A percentile compares a stretch with the other conserved stretches of the same genome.
Evolutionary conservation across 2,329 filamentous ascomycete species (phyloP).

Genomic region (Neofusicoccum umdonicola): DNA sequence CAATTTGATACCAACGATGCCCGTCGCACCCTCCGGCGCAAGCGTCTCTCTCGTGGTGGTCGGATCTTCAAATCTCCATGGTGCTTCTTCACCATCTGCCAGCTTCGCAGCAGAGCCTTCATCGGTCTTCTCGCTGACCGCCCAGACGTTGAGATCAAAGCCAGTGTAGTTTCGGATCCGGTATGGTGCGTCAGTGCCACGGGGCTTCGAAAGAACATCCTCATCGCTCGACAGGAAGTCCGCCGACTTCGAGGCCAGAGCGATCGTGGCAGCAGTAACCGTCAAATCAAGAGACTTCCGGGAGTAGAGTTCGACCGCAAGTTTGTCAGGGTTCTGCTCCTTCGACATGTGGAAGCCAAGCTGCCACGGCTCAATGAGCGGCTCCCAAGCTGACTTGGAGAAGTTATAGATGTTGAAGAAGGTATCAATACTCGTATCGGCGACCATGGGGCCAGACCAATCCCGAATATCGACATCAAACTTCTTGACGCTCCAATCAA

Average conservation of each 20-base stretch:
- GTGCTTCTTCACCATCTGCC: constrained; percentile 82
- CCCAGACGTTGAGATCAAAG: constrained; percentile 80
- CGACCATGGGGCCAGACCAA: constrained; percentile 85
- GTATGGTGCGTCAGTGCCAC: constrained; percentile 88
- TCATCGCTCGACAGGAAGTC: constrained; percentile 85
- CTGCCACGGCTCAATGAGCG: constrained; percentile 92
- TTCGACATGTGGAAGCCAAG: constrained; percentile 86
- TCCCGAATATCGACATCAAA: constrained; percentile 83
- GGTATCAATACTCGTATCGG: constrained; percentile 85
- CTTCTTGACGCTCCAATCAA: constrained; percentile 89
- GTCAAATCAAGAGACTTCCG: constrained; percentile 90
- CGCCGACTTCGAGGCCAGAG: constrained; percentile 86
- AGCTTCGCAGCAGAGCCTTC: constrained; percentile 73
- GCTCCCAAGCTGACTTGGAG: constrained; percentile 97
- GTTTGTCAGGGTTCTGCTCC: constrained; percentile 68
- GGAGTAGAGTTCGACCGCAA: constrained; percentile 83
- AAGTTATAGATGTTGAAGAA: constrained; percentile 99
- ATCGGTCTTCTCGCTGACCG: constrained; percentile 67
- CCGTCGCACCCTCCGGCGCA: constrained; percentile 75
- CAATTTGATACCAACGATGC: constrained; percentile 76
- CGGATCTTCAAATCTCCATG: constrained; percentile 97
- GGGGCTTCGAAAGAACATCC: constrained; percentile 88
- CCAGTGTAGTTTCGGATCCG: constrained; percentile 93
- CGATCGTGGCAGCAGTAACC: constrained; percentile 89
- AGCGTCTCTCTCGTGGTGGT: constrained; percentile 94